Conservation (phyloP, 257 asterid species). For the Nicotiana knightiana region DNA sequence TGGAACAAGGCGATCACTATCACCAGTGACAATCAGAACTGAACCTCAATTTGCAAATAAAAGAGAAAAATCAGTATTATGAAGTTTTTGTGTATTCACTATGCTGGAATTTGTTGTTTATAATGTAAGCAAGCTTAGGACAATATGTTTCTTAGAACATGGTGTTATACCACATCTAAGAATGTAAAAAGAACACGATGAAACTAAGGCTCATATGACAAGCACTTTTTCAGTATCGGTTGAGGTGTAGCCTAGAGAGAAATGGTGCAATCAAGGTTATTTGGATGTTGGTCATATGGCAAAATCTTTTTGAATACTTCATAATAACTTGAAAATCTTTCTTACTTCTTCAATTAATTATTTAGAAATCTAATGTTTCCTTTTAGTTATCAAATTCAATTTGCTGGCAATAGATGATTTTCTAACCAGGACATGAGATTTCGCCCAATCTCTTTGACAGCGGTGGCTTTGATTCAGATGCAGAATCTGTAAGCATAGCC, state of each 20-base stretch:
- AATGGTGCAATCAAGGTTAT: background rate
- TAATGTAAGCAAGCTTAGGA: background rate
- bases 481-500: slow-evolving; percentile 64
- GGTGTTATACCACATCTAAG: background rate
- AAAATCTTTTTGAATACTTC: background rate
- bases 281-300: background rate
- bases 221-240: background rate
- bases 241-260: background rate
- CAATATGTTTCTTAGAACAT: slow-evolving; percentile 1
- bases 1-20: slow-evolving; percentile 85
- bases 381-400: slow-evolving; percentile 2
- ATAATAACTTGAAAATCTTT: background rate
- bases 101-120: background rate
- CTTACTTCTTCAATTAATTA: background rate
- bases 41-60: slow-evolving; percentile 17
- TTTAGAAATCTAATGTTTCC: background rate
- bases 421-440: slow-evolving; percentile 86
- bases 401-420: slow-evolving; percentile 1
- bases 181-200: background rate
- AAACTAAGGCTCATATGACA: background rate
- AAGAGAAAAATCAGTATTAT: slow-evolving; percentile 16
- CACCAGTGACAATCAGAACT: slow-evolving; percentile 89
- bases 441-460: slow-evolving; percentile 46
- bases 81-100: slow-evolving; percentile 5
- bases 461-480: slow-evolving; percentile 49